A percentile compares a stretch with the other conserved stretches of the same genome.
Evolutionary conservation across 83 land plant genomes (phyloP).

Genomic region (Picea mariana): DNA sequence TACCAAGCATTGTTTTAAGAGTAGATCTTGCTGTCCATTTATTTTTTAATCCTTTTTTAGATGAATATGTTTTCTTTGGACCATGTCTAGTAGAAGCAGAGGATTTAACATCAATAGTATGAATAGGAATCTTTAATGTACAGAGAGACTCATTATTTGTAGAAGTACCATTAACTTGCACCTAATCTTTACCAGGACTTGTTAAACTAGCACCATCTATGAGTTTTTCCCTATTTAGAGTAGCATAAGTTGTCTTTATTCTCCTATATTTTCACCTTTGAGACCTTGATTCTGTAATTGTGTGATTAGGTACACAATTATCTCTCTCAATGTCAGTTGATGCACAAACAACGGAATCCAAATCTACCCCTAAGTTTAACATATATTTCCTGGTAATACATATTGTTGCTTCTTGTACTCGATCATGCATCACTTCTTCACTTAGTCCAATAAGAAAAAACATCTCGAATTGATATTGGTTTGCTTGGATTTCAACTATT

Average conservation of each 20-base stretch:
- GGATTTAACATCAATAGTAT: neutral
- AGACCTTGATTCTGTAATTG: neutral
- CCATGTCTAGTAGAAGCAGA: too few species aligned
- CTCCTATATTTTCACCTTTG: neutral
- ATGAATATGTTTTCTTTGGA: too few species aligned
- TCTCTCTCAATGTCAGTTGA: neutral
- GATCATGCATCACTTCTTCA: neutral
- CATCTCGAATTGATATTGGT: neutral
- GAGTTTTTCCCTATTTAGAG: neutral
- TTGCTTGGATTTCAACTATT: neutral
- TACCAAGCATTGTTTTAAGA: too few species aligned
- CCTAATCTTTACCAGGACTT: neutral
- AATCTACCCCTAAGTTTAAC: neutral
- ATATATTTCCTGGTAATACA: conserved; percentile 10
- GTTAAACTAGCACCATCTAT: neutral
- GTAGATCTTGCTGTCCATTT: too few species aligned
- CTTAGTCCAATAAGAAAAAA: neutral
- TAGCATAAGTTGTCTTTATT: neutral
- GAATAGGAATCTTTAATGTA: neutral
- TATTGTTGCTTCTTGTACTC: neutral
- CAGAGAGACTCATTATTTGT: neutral
- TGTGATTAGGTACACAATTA: neutral
- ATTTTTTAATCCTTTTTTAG: too few species aligned
- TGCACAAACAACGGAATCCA: neutral
- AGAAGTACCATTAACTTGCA: neutral